A percentile compares a stretch with the other conserved stretches of the same genome.
phyloP scores from a whole-genome alignment of 495 filamentous ascomycete species.

The Podospora fimiseda region DNA sequence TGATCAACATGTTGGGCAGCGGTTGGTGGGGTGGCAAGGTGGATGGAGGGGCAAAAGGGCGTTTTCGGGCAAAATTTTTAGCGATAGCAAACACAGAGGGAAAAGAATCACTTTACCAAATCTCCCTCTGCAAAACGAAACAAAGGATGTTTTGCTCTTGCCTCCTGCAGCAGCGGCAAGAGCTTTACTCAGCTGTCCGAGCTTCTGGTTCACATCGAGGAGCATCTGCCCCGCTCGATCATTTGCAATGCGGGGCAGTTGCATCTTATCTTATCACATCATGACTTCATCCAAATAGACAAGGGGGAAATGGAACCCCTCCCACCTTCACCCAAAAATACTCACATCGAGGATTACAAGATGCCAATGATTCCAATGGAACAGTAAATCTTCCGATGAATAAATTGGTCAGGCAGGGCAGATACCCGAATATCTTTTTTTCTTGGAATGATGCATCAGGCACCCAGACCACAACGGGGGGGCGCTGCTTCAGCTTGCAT shows the following conservation, averaged over 20 bases:
- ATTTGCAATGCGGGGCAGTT: constrained; percentile 17
- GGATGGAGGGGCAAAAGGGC: too few relatives aligned
- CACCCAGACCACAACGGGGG: constrained; percentile 14
- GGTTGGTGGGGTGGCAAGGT: background rate
- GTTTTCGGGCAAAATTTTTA: background rate
- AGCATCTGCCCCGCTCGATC: constrained; percentile 10
- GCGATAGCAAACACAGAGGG: background rate
- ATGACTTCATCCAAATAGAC: constrained; percentile 23
- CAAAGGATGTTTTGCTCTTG: background rate
- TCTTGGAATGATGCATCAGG: constrained; percentile 12
- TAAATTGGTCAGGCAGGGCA: constrained; percentile 11
- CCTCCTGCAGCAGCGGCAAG: background rate
- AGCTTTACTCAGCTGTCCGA: too few relatives aligned
- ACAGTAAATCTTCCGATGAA: too few relatives aligned
- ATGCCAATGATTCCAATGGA: too few relatives aligned
- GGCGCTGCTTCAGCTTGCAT: background rate
- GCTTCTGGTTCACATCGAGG: background rate
- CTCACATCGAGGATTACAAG: too few relatives aligned
- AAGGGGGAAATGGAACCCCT: too few relatives aligned
- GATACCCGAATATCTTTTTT: background rate
- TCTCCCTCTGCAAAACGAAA: too few relatives aligned
- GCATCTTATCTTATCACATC: constrained; percentile 28
- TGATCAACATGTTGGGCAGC: constrained; percentile 36
- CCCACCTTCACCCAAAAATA: too few relatives aligned
- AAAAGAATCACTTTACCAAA: too few relatives aligned